Conservation (phyloP, 2,329 filamentous ascomycete species). For the Claviceps cyperi region DNA sequence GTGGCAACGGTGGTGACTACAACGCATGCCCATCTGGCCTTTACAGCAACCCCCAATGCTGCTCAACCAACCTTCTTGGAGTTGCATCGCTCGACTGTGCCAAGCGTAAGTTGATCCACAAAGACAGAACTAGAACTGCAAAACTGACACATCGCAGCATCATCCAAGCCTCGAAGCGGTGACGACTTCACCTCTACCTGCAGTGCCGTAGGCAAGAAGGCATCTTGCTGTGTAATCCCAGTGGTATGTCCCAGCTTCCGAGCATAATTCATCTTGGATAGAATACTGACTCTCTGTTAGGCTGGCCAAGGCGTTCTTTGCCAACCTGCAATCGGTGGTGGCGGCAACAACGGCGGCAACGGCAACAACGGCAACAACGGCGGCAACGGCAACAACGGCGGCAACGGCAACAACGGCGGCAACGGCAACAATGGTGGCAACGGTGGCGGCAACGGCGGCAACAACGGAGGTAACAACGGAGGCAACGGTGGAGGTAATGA, state of each 20-base stretch:
- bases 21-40: constrained; percentile 10
- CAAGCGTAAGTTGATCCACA: constrained; percentile 2
- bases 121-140: background rate
- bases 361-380: background rate
- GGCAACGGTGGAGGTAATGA: background rate
- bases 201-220: background rate
- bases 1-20: background rate
- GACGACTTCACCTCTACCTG: constrained; percentile 5
- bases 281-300: background rate
- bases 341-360: background rate
- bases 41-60: constrained; percentile 26
- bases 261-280: too few relatives aligned
- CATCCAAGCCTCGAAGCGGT: background rate
- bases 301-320: constrained; percentile 2
- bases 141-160: background rate
- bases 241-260: constrained; percentile 1
- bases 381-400: background rate
- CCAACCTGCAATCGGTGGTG: background rate
- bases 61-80: constrained; percentile 32
- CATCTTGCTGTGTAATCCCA: constrained; percentile 7
- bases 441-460: background rate
- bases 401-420: background rate
- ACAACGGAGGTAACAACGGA: background rate
- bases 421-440: background rate
- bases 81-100: constrained; percentile 31